phyloP scores from a whole-genome alignment of 208 protist genomes.

The Wallacemonas sp. region DNA sequence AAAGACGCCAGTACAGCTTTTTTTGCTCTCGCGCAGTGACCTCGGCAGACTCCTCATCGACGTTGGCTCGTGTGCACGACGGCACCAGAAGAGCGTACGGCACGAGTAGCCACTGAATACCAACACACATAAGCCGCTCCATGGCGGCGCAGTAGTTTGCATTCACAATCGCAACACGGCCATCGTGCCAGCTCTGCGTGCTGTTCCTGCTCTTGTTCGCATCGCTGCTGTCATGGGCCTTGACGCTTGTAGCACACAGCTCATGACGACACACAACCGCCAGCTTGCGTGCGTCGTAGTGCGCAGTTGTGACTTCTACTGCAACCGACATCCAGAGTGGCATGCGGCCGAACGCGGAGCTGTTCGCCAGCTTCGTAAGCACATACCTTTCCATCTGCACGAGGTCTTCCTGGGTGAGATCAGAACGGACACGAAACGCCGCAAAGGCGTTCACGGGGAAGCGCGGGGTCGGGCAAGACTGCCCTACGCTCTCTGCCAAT shows the following conservation, averaged over 20 bases:
- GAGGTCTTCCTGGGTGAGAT: background rate
- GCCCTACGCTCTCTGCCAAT: too few species aligned
- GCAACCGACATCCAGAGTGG: slow-evolving; percentile 8
- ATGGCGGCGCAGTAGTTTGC: background rate
- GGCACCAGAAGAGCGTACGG: too few species aligned
- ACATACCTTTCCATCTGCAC: slow-evolving; percentile 13
- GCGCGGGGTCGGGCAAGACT: too few species aligned
- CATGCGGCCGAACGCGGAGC: background rate
- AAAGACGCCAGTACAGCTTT: background rate
- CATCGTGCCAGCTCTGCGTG: background rate
- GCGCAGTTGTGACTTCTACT: background rate
- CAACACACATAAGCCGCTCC: slow-evolving; percentile 2
- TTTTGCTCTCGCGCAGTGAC: too few species aligned
- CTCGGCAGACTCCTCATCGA: too few species aligned
- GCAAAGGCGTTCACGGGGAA: slow-evolving; percentile 2
- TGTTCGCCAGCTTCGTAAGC: background rate
- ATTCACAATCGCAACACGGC: too few species aligned
- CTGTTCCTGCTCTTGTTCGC: background rate
- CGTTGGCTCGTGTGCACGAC: too few species aligned
- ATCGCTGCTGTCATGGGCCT: background rate
- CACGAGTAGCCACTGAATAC: background rate
- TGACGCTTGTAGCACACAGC: too few species aligned
- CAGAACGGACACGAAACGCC: background rate
- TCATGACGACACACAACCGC: too few species aligned
- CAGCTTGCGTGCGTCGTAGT: background rate